Evolutionary conservation across 2,329 filamentous ascomycete species (phyloP).

Genomic region (Septoria petroselini): DNA sequence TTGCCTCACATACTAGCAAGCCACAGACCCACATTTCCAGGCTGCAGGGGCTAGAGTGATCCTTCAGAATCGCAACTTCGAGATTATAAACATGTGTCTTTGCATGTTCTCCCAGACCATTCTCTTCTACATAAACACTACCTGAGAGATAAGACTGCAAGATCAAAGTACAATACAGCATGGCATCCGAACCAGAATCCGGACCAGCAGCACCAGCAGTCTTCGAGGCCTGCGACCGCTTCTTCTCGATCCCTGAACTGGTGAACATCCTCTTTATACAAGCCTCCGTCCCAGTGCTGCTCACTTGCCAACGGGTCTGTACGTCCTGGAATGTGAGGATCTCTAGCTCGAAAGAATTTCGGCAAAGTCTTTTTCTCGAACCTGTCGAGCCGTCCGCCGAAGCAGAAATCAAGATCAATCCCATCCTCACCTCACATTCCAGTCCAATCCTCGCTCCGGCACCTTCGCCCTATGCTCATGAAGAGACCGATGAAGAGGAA

Average conservation of each 20-base stretch:
- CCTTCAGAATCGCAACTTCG: neutral
- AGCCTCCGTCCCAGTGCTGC: conserved; percentile 3
- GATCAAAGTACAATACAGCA: neutral
- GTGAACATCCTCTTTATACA: conserved; percentile 15
- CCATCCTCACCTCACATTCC: conserved; percentile 7
- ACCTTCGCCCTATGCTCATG: neutral
- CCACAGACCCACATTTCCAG: conserved; percentile 1
- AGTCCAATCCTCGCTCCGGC: conserved; percentile 1
- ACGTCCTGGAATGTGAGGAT: conserved; percentile 12
- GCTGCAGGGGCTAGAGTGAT: neutral
- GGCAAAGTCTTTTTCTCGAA: conserved; percentile 11
- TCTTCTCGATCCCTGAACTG: conserved; percentile 19
- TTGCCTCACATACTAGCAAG: neutral
- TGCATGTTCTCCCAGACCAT: neutral
- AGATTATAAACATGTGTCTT: neutral
- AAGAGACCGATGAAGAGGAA: neutral
- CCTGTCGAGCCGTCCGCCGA: neutral
- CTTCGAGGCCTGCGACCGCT: conserved; percentile 14
- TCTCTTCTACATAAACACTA: neutral
- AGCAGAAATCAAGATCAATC: conserved; percentile 8
- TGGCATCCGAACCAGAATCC: neutral
- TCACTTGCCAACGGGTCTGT: conserved; percentile 20
- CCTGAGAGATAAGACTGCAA: too few species aligned
- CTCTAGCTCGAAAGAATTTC: conserved; percentile 6
- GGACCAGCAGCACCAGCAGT: too few species aligned